Percentiles rank a stretch among this genome's conserved stretches.
Conservation (phyloP, 2,329 filamentous ascomycete species). For the Colletotrichum higginsianum region DNA sequence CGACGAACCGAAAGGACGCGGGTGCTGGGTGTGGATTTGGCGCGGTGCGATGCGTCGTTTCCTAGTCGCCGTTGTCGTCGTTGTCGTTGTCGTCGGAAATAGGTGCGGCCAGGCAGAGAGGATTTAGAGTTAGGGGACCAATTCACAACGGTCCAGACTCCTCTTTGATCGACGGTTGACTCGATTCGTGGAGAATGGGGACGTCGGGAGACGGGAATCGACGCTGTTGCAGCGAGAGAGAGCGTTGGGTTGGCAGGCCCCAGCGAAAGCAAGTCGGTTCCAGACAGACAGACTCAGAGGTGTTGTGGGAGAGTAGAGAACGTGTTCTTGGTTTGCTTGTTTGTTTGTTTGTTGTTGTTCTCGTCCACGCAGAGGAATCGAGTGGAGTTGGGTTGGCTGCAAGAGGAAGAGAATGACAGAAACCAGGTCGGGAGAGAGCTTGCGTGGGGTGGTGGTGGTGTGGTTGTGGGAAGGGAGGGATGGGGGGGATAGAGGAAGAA, state of each 20-base stretch:
- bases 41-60: slow-evolving; percentile 2
- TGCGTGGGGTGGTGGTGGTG: slow-evolving; percentile 22
- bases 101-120: slow-evolving; percentile 5
- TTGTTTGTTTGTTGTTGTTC: slow-evolving; percentile 40
- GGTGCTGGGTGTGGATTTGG: slow-evolving; percentile 2
- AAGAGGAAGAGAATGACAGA: slow-evolving; percentile 30
- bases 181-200: slow-evolving; percentile 35
- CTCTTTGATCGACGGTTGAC: slow-evolving; percentile 32
- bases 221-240: slow-evolving; percentile 1
- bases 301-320: slow-evolving; percentile 20
- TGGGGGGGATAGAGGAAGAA: slow-evolving; percentile 38
- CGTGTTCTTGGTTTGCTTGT: slow-evolving; percentile 36
- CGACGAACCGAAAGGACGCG: slow-evolving; percentile 22
- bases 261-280: slow-evolving; percentile 26
- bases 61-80: too few species aligned
- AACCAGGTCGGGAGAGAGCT: not conserved
- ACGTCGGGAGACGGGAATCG: not conserved
- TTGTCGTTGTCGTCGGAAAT: not conserved
- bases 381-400: slow-evolving; percentile 11
- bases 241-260: slow-evolving; percentile 18
- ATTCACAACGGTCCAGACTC: slow-evolving; percentile 8
- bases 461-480: not conserved
- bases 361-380: slow-evolving; percentile 37
- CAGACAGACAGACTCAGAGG: slow-evolving; percentile 23
- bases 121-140: slow-evolving; percentile 6